Base-by-base conservation (phyloP, 2,329 filamentous ascomycete species). In the Daldinia eschscholtzii region DNA sequence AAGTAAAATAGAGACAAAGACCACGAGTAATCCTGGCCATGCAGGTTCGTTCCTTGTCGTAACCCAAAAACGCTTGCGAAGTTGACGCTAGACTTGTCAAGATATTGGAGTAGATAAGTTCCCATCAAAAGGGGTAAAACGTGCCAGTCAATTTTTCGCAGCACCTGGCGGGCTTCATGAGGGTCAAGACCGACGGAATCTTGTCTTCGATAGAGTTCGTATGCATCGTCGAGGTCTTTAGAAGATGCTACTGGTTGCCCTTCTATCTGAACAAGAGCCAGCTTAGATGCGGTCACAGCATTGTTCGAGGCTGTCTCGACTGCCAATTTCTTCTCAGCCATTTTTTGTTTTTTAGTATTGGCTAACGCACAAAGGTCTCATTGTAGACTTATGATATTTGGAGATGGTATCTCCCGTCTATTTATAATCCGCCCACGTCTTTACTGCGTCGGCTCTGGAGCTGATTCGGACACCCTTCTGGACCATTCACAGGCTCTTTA, bases 1-100 rank as follows among this genome's bases (percentile, higher is more conserved):
- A 77, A 72, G 64, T 77, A 77, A 53, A 77, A 77, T 42, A 77
- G 70, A 7, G 76, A 77, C 2, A 69, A 70, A 5, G 86, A 78
- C 86, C 86, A 88, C 10, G 82, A 83, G 72, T 87, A 88, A 58
- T 88, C 79, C 66, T 86, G 80, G 9, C 83, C 83, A 15, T 79
- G 73, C 18, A 88, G 76, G 57, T 86, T 76, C 0, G 84, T 85
- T 2, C 81, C 84, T 52, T 83, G 74, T 56, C 83, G 77, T 30
- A 87, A 73, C 0, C 84, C 84, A 72, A 84, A 87, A 0, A 83
- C 83, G 61, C 81, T 83, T 2, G 84, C 84, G 72, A 85, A 86
- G 69, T 84, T 85, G 75, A 85, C 81, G 1, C 79, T 81, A 62
- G 83, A 82, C 74, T 80, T 80, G 50, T 80, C 78, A 12, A 80